A percentile compares a stretch with the other conserved stretches of the same genome.
These are phyloP conservation scores for Sonneratia caseolaris DNA, from an alignment of 345 rosid genomes.

Conservation along the genomic window DNA sequence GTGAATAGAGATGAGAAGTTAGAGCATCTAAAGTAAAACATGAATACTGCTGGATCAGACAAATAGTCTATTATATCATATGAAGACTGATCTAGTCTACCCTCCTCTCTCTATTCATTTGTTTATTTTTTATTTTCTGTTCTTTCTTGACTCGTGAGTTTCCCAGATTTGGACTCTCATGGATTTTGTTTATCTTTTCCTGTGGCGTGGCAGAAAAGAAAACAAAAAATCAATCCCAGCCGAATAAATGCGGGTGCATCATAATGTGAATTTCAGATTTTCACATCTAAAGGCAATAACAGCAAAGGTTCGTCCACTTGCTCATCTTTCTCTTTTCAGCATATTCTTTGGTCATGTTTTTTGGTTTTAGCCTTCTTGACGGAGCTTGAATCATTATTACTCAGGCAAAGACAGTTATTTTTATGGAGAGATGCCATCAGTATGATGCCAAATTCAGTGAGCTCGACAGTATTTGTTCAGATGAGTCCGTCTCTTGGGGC, in stretches of 20 bases:
- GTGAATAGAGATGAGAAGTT: too few relatives aligned
- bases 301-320: neutral
- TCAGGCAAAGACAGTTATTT: neutral
- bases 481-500: neutral
- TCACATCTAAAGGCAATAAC: neutral
- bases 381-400: neutral
- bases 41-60: too few relatives aligned
- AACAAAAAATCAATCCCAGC: slow-evolving; percentile 36
- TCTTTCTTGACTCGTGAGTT: neutral
- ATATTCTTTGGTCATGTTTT: neutral
- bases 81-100: neutral
- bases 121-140: neutral
- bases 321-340: neutral
- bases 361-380: too few relatives aligned
- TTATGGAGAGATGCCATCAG: neutral
- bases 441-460: neutral
- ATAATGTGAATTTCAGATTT: slow-evolving; percentile 40
- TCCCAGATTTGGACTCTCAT: neutral
- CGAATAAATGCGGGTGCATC: slow-evolving; percentile 76
- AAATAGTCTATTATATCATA: too few relatives aligned
- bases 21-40: too few relatives aligned
- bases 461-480: neutral
- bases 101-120: neutral
- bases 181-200: neutral
- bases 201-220: slow-evolving; percentile 50